Evolutionary conservation across 192 early-diverging fungal genomes (phyloP), one percentile per base, ranked within the genome.

Genomic region (Gonapodya prolifera): DNA sequence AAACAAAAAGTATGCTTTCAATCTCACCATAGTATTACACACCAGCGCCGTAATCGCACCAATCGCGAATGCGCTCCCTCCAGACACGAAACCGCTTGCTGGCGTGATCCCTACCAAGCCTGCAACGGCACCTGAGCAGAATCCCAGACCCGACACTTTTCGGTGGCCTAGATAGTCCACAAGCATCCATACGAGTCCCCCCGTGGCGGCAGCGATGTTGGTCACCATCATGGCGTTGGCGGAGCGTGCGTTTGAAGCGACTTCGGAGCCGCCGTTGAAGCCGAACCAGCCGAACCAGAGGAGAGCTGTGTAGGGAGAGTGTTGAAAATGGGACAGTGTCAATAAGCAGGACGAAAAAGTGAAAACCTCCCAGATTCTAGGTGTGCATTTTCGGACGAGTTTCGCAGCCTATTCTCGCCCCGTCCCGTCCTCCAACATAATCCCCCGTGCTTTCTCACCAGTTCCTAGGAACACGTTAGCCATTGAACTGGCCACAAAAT

Each of bases 221-320:
- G 95, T 97, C 69, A 92, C 92, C 29, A 92, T 81, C 34, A 87
- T 90, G 28, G 96, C 95, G 90, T 94, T 91, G 34, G 87, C 93
- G 36, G 95, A 94, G 76, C 97, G 91, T 30, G 92, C 78, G 76
- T 92, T 96, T 30, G 92, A 91, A 0, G 87, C 86, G 34, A 92
- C 83, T 13, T 91, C 92, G 34, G 91, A 92, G 35, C 96, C 97
- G 74, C 91, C 95, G 83, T 99, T 97, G 87, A 98, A 98, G 0
- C 94, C 95, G 78, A 94, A 93, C 96, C 96, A 98, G 69, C 96
- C 95, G 75, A 96, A 95, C 94, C 95, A 96, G 70, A 98, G 87
- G 69, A 98, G 87, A 34, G 89, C 87, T 30, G 45, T 16, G 45
- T 16, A 23, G 8, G 8, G 45, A 61, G 45, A 61, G 45, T 61